phyloP scores from a whole-genome alignment of 176 grass and related monocot genomes.

The Triticum turgidum region DNA sequence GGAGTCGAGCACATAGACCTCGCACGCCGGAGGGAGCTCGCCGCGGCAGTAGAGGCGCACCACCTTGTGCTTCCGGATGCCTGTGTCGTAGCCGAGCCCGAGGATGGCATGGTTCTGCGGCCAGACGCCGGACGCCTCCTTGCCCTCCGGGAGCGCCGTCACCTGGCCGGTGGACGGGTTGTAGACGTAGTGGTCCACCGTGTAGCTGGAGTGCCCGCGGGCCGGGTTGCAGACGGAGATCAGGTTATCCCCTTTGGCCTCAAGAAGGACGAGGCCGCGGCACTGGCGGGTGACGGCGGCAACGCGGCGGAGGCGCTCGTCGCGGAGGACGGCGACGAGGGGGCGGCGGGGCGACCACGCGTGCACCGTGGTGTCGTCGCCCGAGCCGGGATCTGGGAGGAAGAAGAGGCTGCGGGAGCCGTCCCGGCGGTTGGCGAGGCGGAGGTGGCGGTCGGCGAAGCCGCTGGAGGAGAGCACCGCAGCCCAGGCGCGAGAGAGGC shows the following conservation, averaged over 20 bases:
- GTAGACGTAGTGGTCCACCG: background rate
- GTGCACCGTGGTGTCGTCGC: background rate
- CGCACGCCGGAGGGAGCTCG: background rate
- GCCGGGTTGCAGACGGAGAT: no score
- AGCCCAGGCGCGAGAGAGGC: background rate
- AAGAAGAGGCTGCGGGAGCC: background rate
- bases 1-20: background rate
- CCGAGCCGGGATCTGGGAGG: background rate
- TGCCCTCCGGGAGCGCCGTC: background rate
- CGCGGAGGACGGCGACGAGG: background rate
- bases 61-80: conserved; percentile 7
- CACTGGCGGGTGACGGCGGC: background rate
- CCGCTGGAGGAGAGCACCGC: background rate
- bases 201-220: background rate
- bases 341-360: background rate
- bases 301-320: background rate
- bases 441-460: background rate
- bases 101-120: background rate
- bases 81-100: background rate
- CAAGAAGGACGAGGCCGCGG: background rate
- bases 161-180: conserved; percentile 1
- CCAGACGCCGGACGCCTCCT: background rate
- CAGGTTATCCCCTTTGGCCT: no score
- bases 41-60: background rate
- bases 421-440: background rate